A percentile compares a stretch with the other conserved stretches of the same genome.
Conservation (phyloP, 2,329 filamentous ascomycete genomes). For the Apiospora pterosperma region DNA sequence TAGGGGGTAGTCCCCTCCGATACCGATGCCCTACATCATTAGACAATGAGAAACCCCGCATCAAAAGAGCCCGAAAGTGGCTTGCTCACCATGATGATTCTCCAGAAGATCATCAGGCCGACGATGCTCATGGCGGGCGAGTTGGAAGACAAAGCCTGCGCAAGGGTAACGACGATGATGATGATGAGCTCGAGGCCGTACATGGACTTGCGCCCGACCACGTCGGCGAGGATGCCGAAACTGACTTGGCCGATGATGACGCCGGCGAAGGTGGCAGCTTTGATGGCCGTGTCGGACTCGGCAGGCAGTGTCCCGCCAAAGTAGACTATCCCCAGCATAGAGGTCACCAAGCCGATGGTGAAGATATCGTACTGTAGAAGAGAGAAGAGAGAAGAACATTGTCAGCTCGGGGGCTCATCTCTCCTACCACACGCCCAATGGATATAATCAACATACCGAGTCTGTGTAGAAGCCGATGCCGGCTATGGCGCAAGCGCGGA, state of each 20-base stretch:
- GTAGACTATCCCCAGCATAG: conserved; percentile 74
- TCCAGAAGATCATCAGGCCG: conserved; percentile 71
- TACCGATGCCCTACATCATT: conserved; percentile 44
- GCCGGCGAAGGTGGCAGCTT: conserved; percentile 74
- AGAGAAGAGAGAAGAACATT: background rate
- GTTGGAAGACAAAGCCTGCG: conserved; percentile 59
- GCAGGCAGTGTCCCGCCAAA: conserved; percentile 61
- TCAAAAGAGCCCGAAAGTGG: too few relatives aligned
- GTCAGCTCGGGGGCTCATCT: background rate
- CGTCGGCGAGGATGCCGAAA: conserved; percentile 73
- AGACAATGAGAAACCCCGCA: background rate
- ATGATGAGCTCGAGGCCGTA: conserved; percentile 73
- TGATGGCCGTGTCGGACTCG: conserved; percentile 72
- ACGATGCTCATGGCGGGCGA: conserved; percentile 58
- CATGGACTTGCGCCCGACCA: conserved; percentile 65
- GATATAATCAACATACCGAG: conserved; percentile 32
- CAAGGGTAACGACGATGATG: conserved; percentile 72
- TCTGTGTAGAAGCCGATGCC: conserved; percentile 85
- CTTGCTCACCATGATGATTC: conserved; percentile 59
- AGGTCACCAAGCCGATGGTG: conserved; percentile 64
- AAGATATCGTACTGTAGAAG: conserved; percentile 65
- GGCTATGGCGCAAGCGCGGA: conserved; percentile 68
- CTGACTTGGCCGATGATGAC: conserved; percentile 76
- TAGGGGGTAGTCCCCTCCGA: conserved; percentile 74
- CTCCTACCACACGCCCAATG: background rate